These are phyloP conservation scores for Colletotrichum lupini DNA, from an alignment of 2,329 filamentous ascomycete genomes.

Conservation along the genomic window DNA sequence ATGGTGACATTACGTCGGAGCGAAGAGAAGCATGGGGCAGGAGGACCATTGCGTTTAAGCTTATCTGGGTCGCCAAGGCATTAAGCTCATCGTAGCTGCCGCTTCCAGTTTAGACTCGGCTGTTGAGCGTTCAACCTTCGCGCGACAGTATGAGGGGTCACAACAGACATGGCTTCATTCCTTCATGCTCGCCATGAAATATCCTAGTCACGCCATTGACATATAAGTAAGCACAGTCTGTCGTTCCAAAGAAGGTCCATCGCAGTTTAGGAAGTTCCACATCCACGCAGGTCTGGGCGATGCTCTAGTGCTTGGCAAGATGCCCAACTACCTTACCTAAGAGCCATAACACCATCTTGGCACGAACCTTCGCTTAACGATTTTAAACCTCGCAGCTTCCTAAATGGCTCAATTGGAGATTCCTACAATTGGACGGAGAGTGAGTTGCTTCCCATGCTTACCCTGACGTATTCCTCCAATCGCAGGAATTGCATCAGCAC, in stretches of 20 bases:
- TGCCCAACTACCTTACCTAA: background rate
- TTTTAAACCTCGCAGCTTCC: background rate
- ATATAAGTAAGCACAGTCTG: background rate
- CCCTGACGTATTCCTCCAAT: background rate
- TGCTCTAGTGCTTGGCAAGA: background rate
- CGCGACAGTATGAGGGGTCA: background rate
- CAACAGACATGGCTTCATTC: background rate
- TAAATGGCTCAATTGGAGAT: background rate
- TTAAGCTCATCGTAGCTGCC: slow-evolving; percentile 7
- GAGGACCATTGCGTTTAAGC: slow-evolving; percentile 28
- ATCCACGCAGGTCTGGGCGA: background rate
- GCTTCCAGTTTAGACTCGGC: slow-evolving; percentile 22
- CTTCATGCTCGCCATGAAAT: background rate
- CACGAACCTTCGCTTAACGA: background rate
- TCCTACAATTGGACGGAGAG: background rate
- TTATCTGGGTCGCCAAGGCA: slow-evolving; percentile 29
- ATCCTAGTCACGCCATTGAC: background rate
- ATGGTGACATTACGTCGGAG: slow-evolving; percentile 26
- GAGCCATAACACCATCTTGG: background rate
- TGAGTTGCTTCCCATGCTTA: background rate
- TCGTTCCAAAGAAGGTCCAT: background rate
- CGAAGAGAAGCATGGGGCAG: slow-evolving; percentile 28
- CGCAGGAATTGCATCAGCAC: background rate
- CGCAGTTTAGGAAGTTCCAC: slow-evolving; percentile 17
- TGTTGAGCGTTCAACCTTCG: slow-evolving; percentile 15